A percentile compares a stretch with the other conserved stretches of the same genome.
Evolutionary conservation across 371 early-diverging fungal species (phyloP).

Genomic region (Mucor mucedo): DNA sequence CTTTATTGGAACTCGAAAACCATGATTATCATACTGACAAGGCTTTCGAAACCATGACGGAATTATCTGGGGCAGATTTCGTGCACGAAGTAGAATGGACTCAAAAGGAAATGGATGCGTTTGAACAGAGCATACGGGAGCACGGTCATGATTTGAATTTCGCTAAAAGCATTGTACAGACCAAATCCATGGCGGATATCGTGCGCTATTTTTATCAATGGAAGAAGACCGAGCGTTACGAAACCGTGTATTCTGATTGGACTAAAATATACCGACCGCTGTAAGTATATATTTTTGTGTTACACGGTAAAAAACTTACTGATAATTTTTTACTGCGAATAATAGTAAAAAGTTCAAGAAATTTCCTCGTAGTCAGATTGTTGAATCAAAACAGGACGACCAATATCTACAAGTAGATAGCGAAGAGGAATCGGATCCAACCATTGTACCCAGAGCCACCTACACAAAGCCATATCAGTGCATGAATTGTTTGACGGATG

Average conservation of each 20-base stretch:
- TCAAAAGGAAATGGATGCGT: constrained; percentile 58
- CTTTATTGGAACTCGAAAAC: constrained; percentile 61
- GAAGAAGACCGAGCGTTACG: constrained; percentile 77
- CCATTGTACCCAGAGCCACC: constrained; percentile 34
- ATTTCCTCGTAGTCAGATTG: constrained; percentile 19
- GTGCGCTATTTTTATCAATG: constrained; percentile 75
- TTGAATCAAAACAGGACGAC: constrained; percentile 24
- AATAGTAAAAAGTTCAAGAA: constrained; percentile 28
- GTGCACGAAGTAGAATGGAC: constrained; percentile 66
- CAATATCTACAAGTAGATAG: constrained; percentile 17
- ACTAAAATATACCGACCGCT: constrained; percentile 72
- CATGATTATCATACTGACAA: constrained; percentile 60
- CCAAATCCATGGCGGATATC: constrained; percentile 66
- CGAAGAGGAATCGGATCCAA: constrained; percentile 36
- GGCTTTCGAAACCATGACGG: constrained; percentile 60
- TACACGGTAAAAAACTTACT: neutral
- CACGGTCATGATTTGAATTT: constrained; percentile 76
- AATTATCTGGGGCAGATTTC: constrained; percentile 57
- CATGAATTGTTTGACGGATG: constrained; percentile 61
- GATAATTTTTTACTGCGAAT: neutral
- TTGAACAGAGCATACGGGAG: constrained; percentile 71
- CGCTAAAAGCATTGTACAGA: constrained; percentile 55
- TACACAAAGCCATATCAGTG: constrained; percentile 49
- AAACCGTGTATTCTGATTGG: constrained; percentile 72
- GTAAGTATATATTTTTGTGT: constrained; percentile 36